These are phyloP conservation scores for Salvia miltiorrhiza DNA, from an alignment of 257 asterid genomes.

Conservation along the genomic window DNA sequence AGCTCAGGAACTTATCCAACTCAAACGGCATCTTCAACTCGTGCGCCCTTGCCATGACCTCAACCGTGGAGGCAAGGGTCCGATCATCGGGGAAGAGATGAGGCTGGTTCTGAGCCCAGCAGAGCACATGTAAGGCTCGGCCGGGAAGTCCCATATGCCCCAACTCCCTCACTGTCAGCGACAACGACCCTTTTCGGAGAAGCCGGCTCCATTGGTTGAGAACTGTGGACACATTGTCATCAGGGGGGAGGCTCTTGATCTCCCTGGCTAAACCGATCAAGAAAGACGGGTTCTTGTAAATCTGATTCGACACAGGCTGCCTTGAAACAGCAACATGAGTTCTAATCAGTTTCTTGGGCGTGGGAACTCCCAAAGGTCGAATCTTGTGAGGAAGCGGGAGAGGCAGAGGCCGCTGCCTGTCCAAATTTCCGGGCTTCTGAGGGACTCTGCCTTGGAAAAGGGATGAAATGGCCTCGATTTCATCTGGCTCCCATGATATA, in stretches of 20 bases:
- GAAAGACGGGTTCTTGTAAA: conserved; percentile 77
- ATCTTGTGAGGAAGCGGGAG: conserved; percentile 68
- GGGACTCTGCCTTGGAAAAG: conserved; percentile 74
- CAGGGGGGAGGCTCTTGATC: conserved; percentile 50
- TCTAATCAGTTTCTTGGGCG: conserved; percentile 44
- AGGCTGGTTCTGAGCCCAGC: conserved; percentile 72
- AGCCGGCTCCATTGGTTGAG: conserved; percentile 57
- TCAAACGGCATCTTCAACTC: conserved; percentile 65
- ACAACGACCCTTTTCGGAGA: conserved; percentile 77
- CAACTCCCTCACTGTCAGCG: conserved; percentile 67
- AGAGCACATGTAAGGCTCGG: conserved; percentile 61
- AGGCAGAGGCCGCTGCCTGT: conserved; percentile 64
- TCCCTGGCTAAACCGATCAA: conserved; percentile 75
- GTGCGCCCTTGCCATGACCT: conserved; percentile 65
- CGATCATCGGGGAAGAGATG: conserved; percentile 80
- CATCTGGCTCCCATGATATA: conserved; percentile 62
- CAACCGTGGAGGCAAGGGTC: conserved; percentile 75
- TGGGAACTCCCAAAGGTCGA: conserved; percentile 66
- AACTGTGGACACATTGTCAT: conserved; percentile 52
- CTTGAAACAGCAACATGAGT: conserved; percentile 35
- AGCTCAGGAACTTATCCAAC: conserved; percentile 43
- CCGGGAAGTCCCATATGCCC: conserved; percentile 75
- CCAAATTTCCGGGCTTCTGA: conserved; percentile 70
- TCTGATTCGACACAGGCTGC: conserved; percentile 50
- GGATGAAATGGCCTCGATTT: conserved; percentile 80